Base-by-base conservation (phyloP, 352 stramenopile species). In the Saprolegnia diclina region DNA sequence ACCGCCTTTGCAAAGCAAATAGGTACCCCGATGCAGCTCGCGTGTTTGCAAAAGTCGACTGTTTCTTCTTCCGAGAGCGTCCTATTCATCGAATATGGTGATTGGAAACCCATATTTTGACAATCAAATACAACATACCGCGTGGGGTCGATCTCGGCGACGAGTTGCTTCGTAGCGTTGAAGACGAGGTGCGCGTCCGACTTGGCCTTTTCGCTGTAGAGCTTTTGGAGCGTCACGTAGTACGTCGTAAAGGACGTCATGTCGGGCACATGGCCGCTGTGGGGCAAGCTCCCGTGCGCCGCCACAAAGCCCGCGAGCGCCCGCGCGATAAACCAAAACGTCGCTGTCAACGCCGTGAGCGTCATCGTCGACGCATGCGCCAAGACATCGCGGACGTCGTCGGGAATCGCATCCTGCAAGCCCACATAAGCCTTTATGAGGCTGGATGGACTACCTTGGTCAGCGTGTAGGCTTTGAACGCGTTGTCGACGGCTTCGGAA, bases 221-320 rank as follows among this genome's bases (percentile, higher is more conserved):
- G 69, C 22, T 92, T 76, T 77, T 99, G 96, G 61, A 99, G 75
- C 54, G 84, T 77, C 6, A 99, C 87, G 77, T 98, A 99, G 11
- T 72, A 77, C n/a, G 95, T 79, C 1, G 96, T 99, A 13, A 94
- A 95, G 16, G 92, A 88, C 7, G 96, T 98, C 95, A 99, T 99
- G 67, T 99, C 97, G 0, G 96, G 97, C 29, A 99, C 90, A 13
- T 88, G 85, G 4, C 95, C 95, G 37, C 90, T 90, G n/a, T 98
- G 75, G 4, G 93, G 92, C 55, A 88, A 74, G 48, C 87, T 42
- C 1, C 78, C 81, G 26, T 76, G 71, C 11, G 65, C 37, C 29
- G 79, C 71, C 11, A 96, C 78, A 78, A 97, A 97, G 37, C 89
- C 79, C 4, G 74, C 76, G 19, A 98, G 53, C 0, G 82, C 82